A percentile compares a stretch with the other conserved stretches of the same genome.
Evolutionary conservation across 257 asterid genomes (phyloP).

Genomic region (Przewalskia tangutica): DNA sequence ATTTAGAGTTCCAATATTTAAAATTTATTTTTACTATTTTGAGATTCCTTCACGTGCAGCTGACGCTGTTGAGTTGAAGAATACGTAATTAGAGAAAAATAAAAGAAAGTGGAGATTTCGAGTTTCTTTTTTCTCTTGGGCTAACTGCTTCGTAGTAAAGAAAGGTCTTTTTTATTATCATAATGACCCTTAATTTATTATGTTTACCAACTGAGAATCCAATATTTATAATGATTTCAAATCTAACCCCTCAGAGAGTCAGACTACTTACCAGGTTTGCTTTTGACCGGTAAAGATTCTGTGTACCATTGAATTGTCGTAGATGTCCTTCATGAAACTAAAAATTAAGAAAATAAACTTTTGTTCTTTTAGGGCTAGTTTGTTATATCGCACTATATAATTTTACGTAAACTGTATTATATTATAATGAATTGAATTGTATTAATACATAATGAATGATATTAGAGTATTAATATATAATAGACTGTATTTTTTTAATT

Average conservation of each 20-base stretch:
- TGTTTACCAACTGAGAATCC: neutral
- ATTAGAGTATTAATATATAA: too few relatives aligned
- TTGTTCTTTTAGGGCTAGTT: too few relatives aligned
- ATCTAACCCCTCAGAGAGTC: slow-evolving; percentile 12
- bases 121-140: neutral
- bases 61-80: neutral
- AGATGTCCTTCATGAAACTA: slow-evolving; percentile 7
- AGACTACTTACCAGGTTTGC: neutral
- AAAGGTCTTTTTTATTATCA: neutral
- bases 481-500: too few relatives aligned
- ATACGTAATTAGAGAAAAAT: neutral
- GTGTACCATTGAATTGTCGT: neutral
- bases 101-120: neutral
- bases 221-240: slow-evolving; percentile 4
- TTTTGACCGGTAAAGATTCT: slow-evolving; percentile 52
- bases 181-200: neutral
- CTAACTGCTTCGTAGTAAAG: neutral
- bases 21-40: neutral
- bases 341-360: too few relatives aligned
- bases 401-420: too few relatives aligned
- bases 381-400: too few relatives aligned
- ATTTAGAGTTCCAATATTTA: neutral
- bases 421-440: too few relatives aligned
- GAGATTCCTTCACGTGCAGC: slow-evolving; percentile 3
- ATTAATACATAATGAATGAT: too few relatives aligned